Conservation (phyloP, 1,139 yeast species). For the Geotrichum phurueaensis region DNA sequence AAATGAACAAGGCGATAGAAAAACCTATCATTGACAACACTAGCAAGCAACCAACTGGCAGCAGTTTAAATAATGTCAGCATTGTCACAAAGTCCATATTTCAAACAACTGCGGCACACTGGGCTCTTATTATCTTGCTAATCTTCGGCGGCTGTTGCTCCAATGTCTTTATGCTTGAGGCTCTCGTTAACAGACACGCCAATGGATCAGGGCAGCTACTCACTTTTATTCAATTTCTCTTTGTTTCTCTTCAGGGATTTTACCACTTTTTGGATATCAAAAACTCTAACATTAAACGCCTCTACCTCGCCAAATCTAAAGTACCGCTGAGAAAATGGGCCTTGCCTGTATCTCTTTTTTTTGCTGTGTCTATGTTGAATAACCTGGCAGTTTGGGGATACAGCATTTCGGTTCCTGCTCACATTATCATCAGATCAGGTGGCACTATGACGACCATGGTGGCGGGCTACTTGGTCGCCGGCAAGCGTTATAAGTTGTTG, state of each 20-base stretch:
- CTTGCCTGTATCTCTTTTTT: slow-evolving; percentile 47
- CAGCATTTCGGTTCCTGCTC: slow-evolving; percentile 59
- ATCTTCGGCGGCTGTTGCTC: slow-evolving; percentile 73
- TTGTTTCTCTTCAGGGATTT: slow-evolving; percentile 47
- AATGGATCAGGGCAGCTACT: slow-evolving; percentile 46
- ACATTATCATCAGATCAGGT: slow-evolving; percentile 60
- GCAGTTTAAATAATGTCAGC: neutral
- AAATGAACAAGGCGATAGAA: neutral
- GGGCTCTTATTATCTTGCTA: slow-evolving; percentile 32
- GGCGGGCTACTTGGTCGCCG: slow-evolving; percentile 44
- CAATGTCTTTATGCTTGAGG: slow-evolving; percentile 59
- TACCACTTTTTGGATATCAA: slow-evolving; percentile 35
- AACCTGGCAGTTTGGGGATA: slow-evolving; percentile 51
- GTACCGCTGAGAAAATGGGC: slow-evolving; percentile 49
- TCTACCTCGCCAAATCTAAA: slow-evolving; percentile 24
- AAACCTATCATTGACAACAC: neutral
- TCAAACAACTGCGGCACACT: slow-evolving; percentile 20
- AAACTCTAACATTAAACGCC: slow-evolving; percentile 31
- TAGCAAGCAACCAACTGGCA: neutral
- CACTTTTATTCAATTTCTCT: slow-evolving; percentile 56
- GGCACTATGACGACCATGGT: slow-evolving; percentile 59
- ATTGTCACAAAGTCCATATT: slow-evolving; percentile 4
- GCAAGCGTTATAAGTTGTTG: slow-evolving; percentile 32
- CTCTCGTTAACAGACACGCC: slow-evolving; percentile 39
- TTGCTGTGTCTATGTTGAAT: slow-evolving; percentile 49